phyloP scores from a whole-genome alignment of 805 yeast species.

The Maudiozyma pseudohumilis region DNA sequence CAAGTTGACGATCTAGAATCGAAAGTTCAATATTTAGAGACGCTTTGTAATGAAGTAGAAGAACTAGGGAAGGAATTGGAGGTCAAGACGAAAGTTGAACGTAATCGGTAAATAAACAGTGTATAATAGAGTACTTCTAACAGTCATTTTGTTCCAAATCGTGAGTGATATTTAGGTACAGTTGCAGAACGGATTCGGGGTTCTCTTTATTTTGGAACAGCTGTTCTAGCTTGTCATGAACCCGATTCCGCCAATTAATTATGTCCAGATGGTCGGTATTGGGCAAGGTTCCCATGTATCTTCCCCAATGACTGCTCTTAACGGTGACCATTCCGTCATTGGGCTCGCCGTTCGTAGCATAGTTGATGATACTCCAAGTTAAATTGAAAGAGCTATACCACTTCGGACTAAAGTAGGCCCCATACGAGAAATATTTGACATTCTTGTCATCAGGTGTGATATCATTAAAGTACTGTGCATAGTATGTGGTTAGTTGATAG shows the following conservation, averaged over 20 bases:
- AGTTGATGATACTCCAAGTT: constrained; percentile 55
- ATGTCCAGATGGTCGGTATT: constrained; percentile 79
- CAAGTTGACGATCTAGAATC: constrained; percentile 28
- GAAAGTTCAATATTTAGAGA: constrained; percentile 34
- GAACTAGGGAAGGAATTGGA: constrained; percentile 51
- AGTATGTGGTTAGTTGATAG: constrained; percentile 54
- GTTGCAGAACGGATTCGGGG: constrained; percentile 51
- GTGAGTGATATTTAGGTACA: constrained; percentile 61
- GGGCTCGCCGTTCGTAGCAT: constrained; percentile 35
- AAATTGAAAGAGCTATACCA: constrained; percentile 51
- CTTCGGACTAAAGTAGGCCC: constrained; percentile 58
- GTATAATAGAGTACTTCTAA: constrained; percentile 16
- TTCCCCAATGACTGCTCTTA: constrained; percentile 73
- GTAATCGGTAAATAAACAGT: constrained; percentile 4
- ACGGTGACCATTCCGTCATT: constrained; percentile 87
- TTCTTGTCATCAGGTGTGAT: constrained; percentile 43
- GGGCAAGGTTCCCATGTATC: constrained; percentile 65
- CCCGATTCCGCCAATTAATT: constrained; percentile 67
- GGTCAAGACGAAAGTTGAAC: constrained; percentile 30
- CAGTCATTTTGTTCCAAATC: constrained; percentile 50
- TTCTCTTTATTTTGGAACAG: constrained; percentile 23
- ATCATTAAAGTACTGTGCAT: constrained; percentile 45
- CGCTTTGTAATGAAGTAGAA: constrained; percentile 47
- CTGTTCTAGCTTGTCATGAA: constrained; percentile 29
- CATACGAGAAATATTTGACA: constrained; percentile 74